Base-by-base conservation (phyloP, 305 asterid species). In the Rubia tinctorum region DNA sequence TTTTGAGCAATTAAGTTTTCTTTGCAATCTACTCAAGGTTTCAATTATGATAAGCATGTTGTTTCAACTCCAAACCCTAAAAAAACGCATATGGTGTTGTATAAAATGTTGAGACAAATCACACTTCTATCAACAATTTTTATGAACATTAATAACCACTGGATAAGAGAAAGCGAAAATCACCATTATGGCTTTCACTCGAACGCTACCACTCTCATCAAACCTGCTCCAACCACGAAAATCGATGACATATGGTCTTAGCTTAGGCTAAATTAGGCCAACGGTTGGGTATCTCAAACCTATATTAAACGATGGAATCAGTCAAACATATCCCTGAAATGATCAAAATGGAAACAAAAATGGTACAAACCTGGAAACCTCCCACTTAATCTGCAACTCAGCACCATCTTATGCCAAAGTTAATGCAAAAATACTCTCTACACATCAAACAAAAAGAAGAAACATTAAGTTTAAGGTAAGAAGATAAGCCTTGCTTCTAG, bases 241-340 rank as follows among this genome's bases (percentile, higher is more conserved):
- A n/a, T n/a, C n/a, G n/a, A n/a, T n/a, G n/a, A n/a, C n/a, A n/a
- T n/a, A n/a, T n/a, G n/a, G n/a, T n/a, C n/a, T n/a, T n/a, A n/a
- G n/a, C n/a, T n/a, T n/a, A n/a, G n/a, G n/a, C n/a, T n/a, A n/a
- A n/a, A n/a, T n/a, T n/a, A n/a, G n/a, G n/a, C n/a, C n/a, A n/a
- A n/a, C n/a, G n/a, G n/a, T n/a, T n/a, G 64, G 83, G 62, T 68
- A 74, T 47, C 55, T 66, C 73, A 79, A 11, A 69, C 86, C 95
- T 87, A 71, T 12, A 77, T 20, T 4, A 61, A 44, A 27, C 14
- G 9, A n/a, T 51, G 14, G 9, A 61, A 18, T 23, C 23, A 47
- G 37, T 27, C 69, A 59, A 8, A 37, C 53, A 23, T 30, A 30
- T 1, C 44, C 59, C 23, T 40, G 68, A 6, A 27, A 18, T 44